Base-by-base conservation (phyloP, 257 asterid genomes). In the Oldenlandia corymbosa region DNA sequence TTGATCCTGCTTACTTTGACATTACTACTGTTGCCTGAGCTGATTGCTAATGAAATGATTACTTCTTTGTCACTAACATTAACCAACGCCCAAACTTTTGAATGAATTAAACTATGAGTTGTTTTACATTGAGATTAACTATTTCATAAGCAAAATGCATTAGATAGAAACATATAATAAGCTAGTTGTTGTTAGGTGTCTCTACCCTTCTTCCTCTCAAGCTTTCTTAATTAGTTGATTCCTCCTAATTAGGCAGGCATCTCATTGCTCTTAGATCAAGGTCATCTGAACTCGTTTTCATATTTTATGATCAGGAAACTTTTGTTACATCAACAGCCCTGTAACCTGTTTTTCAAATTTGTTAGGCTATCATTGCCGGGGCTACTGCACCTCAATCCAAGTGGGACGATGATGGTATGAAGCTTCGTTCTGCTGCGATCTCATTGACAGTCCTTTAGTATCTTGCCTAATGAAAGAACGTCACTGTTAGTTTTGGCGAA, bases 361-460 rank as follows among this genome's bases (percentile, higher is more conserved):
- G 51, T n/a, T 56, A 91, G 98, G 94, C 84, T 48, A 67, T 81
- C 51, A 73, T 88, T 62, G 97, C 94, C 26, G 95, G 95, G 66
- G 95, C 91, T 59, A 75, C 89, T 50, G 98, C 98, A 14, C 96
- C 98, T 31, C 73, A 82, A 68, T 66, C 66, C 23, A 89, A 73
- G 79, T 88, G 98, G 98, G 75, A 66, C 10, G 81, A 75, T 31
- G 93, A 82, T 31, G 98, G 95, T 36, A 70, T 86, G 54, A 79
- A 76, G 62, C 97, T 88, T 70, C 95, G 97, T 14, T 86, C 98
- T 60, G 95, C 98, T 72, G 98, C 95, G 10, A 82, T 92, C 62
- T 92, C 98, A 4, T 77, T 88, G 27, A 75, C 89, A 18, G 70
- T 88, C 67, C 52, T 81, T 46, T 47, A 62, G 52, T 10, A 50